Evolutionary conservation across 768 basidiomycete species (phyloP).

Genomic region (Crucibulum laeve): DNA sequence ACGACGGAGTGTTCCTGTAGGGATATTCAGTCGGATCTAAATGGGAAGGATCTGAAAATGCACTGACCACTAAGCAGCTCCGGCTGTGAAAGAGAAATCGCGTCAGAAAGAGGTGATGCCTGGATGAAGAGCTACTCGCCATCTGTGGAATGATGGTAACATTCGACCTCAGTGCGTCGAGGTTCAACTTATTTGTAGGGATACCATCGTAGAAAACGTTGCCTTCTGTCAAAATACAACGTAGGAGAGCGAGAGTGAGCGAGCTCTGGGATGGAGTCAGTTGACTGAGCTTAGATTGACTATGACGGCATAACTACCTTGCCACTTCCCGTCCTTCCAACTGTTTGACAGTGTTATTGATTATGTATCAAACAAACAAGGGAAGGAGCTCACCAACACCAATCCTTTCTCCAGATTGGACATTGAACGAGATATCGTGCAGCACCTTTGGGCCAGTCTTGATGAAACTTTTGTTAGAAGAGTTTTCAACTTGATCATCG

Average conservation of each 20-base stretch:
- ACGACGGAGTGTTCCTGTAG: constrained; percentile 43
- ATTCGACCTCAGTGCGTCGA: constrained; percentile 45
- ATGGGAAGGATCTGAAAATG: not conserved
- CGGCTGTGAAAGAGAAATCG: constrained; percentile 15
- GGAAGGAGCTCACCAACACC: constrained; percentile 34
- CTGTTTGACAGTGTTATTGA: constrained; percentile 10
- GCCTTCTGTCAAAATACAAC: constrained; percentile 50
- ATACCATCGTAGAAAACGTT: constrained; percentile 48
- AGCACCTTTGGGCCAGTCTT: constrained; percentile 43
- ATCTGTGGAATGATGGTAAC: constrained; percentile 54
- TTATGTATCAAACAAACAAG: not conserved
- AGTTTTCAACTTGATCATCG: not conserved
- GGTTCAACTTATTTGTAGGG: constrained; percentile 39
- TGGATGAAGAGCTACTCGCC: constrained; percentile 14
- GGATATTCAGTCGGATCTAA: no score
- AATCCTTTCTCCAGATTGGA: constrained; percentile 48
- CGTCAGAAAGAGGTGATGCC: not conserved
- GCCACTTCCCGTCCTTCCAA: constrained; percentile 35
- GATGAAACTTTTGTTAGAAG: not conserved
- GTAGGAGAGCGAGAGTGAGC: constrained; percentile 45
- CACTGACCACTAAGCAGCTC: constrained; percentile 35
- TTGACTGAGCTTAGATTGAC: not conserved
- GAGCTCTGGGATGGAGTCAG: constrained; percentile 31
- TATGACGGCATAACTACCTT: constrained; percentile 20
- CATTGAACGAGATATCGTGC: constrained; percentile 39